A percentile compares a stretch with the other conserved stretches of the same genome.
Conservation (phyloP, 768 basidiomycete genomes). For the Suillus lakei region DNA sequence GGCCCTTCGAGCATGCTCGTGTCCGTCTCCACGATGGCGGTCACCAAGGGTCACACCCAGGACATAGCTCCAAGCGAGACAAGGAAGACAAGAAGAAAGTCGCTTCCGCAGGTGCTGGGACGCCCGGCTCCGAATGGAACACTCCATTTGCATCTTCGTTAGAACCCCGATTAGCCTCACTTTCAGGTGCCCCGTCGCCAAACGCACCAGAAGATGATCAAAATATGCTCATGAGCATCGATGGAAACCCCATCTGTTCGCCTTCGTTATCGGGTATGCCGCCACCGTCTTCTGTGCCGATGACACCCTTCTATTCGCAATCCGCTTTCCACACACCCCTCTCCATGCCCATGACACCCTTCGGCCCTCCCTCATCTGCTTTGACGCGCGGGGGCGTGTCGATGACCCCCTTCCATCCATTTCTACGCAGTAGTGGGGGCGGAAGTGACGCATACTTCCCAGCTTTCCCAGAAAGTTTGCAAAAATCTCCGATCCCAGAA, state of each 20-base stretch:
- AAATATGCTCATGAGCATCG: background rate
- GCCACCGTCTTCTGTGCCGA: background rate
- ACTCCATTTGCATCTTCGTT: background rate
- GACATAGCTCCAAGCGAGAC: slow-evolving; percentile 3
- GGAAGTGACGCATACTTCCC: slow-evolving; percentile 4
- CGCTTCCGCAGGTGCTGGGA: background rate
- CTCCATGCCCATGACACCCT: slow-evolving; percentile 3
- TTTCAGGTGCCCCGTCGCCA: background rate
- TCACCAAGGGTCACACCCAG: slow-evolving; percentile 34
- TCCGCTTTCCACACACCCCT: background rate
- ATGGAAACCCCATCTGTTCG: background rate
- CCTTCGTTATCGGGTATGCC: background rate
- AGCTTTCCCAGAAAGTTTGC: background rate
- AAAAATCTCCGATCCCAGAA: background rate
- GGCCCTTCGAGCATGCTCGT: slow-evolving; percentile 96
- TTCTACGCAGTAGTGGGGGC: background rate
- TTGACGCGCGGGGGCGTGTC: background rate
- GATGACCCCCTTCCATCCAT: background rate
- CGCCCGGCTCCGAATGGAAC: background rate
- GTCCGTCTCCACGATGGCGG: slow-evolving; percentile 63
- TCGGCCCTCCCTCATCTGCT: background rate
- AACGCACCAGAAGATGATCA: background rate
- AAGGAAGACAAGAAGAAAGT: slow-evolving; percentile 27
- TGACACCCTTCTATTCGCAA: background rate
- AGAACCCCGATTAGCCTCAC: background rate